Evolutionary conservation across 768 basidiomycete species (phyloP), one percentile per base, ranked within the genome.

Genomic region (Rickenella mellea): DNA sequence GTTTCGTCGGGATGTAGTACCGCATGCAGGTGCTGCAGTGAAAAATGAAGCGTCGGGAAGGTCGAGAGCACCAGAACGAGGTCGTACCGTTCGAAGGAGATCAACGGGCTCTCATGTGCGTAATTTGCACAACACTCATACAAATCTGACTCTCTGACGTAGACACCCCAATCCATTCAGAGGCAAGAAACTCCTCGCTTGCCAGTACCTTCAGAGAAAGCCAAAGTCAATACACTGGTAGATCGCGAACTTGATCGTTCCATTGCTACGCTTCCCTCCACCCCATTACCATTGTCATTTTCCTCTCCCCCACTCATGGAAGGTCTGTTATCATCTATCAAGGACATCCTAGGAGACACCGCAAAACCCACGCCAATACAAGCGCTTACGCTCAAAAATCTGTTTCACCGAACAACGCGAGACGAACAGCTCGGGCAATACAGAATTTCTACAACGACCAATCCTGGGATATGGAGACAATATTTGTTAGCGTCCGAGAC

Each of bases 401-500:
- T 88, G 14, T 57, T 86, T 40, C 60, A 63, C 5, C 19, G 51
- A 41, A 21, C 49, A 45, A 51, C 60, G 45, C 55, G 55, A 20
- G 69, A 64, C 54, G 63, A 65, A 35, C 66, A 77, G 37, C n/a
- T n/a, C n/a, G n/a, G n/a, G n/a, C n/a, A n/a, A n/a, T n/a, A n/a
- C n/a, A n/a, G n/a, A n/a, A 26, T 44, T 21, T 25, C 40, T 4
- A 25, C 27, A 25, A 40, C 29, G 24, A 15, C 27, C 17, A 26
- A 28, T 31, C 22, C 41, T 11, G 31, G 24, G 14, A 29, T 17
- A 1, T 59, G 58, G 43, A 48, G 53, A 9, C 55, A 67, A 43
- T 80, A 71, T 49, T 71, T 94, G 5, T 69, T 94, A 1, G 91
- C 88, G 0, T 81, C 84, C 0, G 90, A 93, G 60, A 94, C 89